Percentiles rank a stretch among this genome's conserved stretches.
Evolutionary conservation across 2,329 filamentous ascomycete species (phyloP).

Genomic region (Clarireedia homoeocarpa): DNA sequence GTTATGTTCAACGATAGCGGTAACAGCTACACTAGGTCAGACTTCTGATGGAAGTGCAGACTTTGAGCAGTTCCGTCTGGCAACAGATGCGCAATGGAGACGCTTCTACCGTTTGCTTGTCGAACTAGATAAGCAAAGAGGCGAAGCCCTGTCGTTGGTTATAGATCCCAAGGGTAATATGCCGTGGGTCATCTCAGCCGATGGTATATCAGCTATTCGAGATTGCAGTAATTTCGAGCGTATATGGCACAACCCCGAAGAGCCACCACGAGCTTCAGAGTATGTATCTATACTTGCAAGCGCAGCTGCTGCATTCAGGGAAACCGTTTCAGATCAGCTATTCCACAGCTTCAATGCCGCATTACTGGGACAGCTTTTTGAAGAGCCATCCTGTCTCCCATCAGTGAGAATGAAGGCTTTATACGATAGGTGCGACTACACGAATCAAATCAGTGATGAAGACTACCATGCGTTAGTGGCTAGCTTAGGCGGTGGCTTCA

Average conservation of each 20-base stretch:
- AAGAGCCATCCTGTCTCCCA: conserved; percentile 62
- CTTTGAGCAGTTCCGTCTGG: conserved; percentile 64
- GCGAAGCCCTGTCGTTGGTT: conserved; percentile 71
- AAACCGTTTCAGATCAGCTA: conserved; percentile 62
- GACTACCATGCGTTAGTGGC: conserved; percentile 64
- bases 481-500: conserved; percentile 59
- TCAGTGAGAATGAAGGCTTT: conserved; percentile 70
- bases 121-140: conserved; percentile 78
- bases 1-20: conserved; percentile 63
- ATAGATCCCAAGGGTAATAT: conserved; percentile 64
- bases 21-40: conserved; percentile 58
- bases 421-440: conserved; percentile 71
- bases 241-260: conserved; percentile 58
- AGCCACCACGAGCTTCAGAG: conserved; percentile 42
- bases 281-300: conserved; percentile 56
- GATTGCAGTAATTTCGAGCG: conserved; percentile 73
- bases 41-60: conserved; percentile 59
- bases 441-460: conserved; percentile 73
- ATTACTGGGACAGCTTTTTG: conserved; percentile 65
- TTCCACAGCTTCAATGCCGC: conserved; percentile 59
- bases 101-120: conserved; percentile 79
- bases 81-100: conserved; percentile 79
- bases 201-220: conserved; percentile 71
- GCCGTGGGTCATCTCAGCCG: conserved; percentile 78
- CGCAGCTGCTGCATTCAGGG: conserved; percentile 62